These are phyloP conservation scores for Crotalaria pallida DNA, from an alignment of 306 rosid genomes.

Conservation along the genomic window DNA sequence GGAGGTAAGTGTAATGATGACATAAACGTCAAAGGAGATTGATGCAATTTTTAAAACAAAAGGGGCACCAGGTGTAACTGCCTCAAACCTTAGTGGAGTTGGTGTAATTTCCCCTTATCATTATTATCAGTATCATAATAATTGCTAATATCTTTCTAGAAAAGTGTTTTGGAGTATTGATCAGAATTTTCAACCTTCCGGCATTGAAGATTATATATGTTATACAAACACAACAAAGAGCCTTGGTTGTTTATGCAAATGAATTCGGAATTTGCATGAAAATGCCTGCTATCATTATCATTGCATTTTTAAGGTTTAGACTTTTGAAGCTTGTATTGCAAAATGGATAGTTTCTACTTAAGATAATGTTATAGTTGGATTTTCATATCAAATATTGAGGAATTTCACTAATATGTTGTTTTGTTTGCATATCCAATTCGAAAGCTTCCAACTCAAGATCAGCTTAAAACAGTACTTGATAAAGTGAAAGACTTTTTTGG, in stretches of 20 bases:
- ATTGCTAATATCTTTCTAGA: neutral
- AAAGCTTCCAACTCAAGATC: conserved; percentile 86
- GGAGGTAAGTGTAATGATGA: neutral
- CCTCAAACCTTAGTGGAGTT: no score
- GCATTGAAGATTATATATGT: neutral
- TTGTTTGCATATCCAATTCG: conserved; percentile 22
- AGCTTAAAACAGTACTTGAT: conserved; percentile 74
- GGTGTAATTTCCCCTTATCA: no score
- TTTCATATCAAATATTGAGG: neutral
- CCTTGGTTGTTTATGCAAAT: conserved; percentile 8
- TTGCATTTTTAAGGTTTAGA: neutral
- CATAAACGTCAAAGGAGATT: no score
- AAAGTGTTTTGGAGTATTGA: neutral
- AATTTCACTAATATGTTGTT: conserved; percentile 1
- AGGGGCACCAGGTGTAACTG: no score
- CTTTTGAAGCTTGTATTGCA: neutral
- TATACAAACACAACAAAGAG: neutral
- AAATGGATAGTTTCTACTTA: conserved; percentile 10
- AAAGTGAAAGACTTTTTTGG: conserved; percentile 84
- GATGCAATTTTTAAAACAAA: no score
- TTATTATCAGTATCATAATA: neutral
- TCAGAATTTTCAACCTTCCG: neutral
- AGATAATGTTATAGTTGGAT: neutral
- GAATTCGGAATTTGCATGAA: conserved; percentile 37
- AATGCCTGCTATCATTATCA: conserved; percentile 24